Conservation (phyloP, 805 yeast genomes). For the Saccharomycopsis schoenii region DNA sequence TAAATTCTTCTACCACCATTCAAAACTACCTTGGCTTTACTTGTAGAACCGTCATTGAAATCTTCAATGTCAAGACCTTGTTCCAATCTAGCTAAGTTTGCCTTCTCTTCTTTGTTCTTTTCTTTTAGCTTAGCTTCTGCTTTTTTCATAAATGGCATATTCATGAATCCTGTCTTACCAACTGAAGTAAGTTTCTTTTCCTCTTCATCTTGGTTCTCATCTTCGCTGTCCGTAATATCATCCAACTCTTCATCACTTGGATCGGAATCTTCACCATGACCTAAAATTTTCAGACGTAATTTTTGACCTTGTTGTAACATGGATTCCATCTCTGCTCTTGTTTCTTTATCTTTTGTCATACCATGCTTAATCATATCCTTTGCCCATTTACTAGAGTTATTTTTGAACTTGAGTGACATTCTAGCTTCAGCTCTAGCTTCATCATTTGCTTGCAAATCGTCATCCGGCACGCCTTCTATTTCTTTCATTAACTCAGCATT, state of each 20-base stretch:
- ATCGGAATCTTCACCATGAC: slow-evolving; percentile 44
- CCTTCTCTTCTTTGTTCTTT: slow-evolving; percentile 46
- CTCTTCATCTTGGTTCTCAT: slow-evolving; percentile 32
- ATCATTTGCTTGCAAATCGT: slow-evolving; percentile 50
- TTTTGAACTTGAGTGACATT: slow-evolving; percentile 85
- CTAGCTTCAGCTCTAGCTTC: slow-evolving; percentile 79
- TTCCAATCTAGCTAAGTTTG: slow-evolving; percentile 40
- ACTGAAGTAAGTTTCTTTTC: slow-evolving; percentile 32
- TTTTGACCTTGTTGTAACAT: slow-evolving; percentile 84
- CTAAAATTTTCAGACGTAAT: slow-evolving; percentile 62
- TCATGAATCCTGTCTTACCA: slow-evolving; percentile 84
- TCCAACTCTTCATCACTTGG: slow-evolving; percentile 33
- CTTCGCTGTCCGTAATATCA: slow-evolving; percentile 40
- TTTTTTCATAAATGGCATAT: slow-evolving; percentile 91
- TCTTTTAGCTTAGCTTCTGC: slow-evolving; percentile 66
- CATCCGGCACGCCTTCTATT: slow-evolving; percentile 37
- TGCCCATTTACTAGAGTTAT: slow-evolving; percentile 77
- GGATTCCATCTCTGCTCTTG: slow-evolving; percentile 85
- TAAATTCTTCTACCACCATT: slow-evolving; percentile 78
- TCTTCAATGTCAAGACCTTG: slow-evolving; percentile 35
- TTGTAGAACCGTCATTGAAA: slow-evolving; percentile 28
- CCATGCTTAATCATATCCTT: slow-evolving; percentile 83
- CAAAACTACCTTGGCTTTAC: slow-evolving; percentile 36
- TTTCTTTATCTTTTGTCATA: slow-evolving; percentile 73
- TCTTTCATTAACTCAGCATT: slow-evolving; percentile 61